Evolutionary conservation across 768 basidiomycete genomes (phyloP).

Genomic region (Dioszegia hungarica): DNA sequence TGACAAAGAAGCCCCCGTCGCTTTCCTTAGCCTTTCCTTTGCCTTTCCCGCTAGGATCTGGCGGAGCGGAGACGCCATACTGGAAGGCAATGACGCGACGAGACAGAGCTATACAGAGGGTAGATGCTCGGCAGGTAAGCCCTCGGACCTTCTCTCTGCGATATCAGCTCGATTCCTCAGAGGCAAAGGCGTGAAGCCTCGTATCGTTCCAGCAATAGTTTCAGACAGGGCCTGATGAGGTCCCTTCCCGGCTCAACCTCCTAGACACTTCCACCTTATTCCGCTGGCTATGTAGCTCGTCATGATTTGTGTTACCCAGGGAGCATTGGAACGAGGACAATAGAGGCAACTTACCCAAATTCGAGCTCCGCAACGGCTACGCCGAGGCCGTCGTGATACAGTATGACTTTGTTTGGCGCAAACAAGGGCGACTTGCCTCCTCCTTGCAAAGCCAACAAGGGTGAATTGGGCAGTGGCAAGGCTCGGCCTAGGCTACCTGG

Average conservation of each 20-base stretch:
- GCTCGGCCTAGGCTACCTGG: constrained; percentile 40
- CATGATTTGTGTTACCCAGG: too few relatives aligned
- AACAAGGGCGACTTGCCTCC: constrained; percentile 46
- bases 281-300: too few relatives aligned
- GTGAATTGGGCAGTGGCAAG: constrained; percentile 30
- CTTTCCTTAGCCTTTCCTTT: constrained; percentile 20
- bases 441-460: constrained; percentile 47
- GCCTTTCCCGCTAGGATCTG: constrained; percentile 3
- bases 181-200: too few relatives aligned
- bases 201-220: too few relatives aligned
- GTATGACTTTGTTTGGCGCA: constrained; percentile 49
- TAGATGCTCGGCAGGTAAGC: constrained; percentile 19
- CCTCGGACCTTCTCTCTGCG: constrained; percentile 35
- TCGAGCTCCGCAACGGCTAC: constrained; percentile 37
- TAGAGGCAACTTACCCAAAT: constrained; percentile 27
- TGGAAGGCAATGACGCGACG: constrained; percentile 38
- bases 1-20: constrained; percentile 28
- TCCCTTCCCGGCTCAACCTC: too few relatives aligned
- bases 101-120: constrained; percentile 35
- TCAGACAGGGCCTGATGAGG: too few relatives aligned
- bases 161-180: neutral
- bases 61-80: constrained; percentile 19
- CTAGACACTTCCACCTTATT: too few relatives aligned
- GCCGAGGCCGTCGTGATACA: constrained; percentile 44
- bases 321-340: too few relatives aligned